Conservation (phyloP, 208 protist species). For the Leishmania lainsoni region DNA sequence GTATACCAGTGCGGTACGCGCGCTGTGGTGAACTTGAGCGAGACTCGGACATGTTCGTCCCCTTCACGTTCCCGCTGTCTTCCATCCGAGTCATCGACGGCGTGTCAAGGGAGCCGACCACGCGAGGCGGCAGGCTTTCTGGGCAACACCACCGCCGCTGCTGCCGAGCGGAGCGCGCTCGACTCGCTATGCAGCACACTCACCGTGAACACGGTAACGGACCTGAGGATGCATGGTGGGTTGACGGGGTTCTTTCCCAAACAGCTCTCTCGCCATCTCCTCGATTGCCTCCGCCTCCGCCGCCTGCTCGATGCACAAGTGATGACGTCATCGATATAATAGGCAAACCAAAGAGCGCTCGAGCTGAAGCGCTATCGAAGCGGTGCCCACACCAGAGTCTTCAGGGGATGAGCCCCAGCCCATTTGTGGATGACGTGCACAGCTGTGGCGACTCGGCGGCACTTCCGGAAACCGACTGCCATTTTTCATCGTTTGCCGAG, state of each 20-base stretch:
- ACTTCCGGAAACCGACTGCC: neutral
- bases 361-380: neutral
- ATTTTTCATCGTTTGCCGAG: slow-evolving; percentile 4
- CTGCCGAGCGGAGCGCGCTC: neutral
- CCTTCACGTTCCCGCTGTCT: neutral
- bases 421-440: neutral
- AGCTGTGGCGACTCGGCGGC: neutral
- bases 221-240: neutral
- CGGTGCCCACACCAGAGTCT: neutral
- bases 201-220: neutral
- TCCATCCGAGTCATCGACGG: neutral
- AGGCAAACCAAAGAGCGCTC: neutral
- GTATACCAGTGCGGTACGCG: slow-evolving; percentile 25
- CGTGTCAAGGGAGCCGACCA: neutral
- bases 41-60: neutral
- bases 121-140: neutral
- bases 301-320: neutral
- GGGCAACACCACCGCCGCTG: neutral
- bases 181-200: slow-evolving; percentile 7
- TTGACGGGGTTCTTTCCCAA: neutral
- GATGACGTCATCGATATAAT: neutral
- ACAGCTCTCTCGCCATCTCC: neutral
- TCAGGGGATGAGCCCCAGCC: slow-evolving; percentile 8
- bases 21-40: slow-evolving; percentile 19
- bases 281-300: neutral